Conservation (phyloP, 352 stramenopile species). For the Phytophthora colocasiae region DNA sequence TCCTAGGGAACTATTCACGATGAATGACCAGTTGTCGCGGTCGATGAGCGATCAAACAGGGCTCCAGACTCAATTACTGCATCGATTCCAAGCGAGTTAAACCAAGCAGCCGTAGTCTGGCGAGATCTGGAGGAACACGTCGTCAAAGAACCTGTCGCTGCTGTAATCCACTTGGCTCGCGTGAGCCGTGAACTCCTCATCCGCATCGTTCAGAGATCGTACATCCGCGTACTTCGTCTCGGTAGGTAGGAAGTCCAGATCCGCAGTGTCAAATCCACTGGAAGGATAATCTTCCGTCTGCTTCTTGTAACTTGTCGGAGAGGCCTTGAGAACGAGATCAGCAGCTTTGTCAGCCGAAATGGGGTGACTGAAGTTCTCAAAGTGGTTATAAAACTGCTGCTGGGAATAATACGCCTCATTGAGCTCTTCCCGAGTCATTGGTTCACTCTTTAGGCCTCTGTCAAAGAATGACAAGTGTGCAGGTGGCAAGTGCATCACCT, state of each 20-base stretch:
- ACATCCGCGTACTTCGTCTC: slow-evolving; percentile 67
- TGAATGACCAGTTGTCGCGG: slow-evolving; percentile 18
- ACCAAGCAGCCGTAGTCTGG: slow-evolving; percentile 78
- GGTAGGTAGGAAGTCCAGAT: slow-evolving; percentile 46
- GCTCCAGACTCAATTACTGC: slow-evolving; percentile 7
- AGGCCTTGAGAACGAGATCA: slow-evolving; percentile 24
- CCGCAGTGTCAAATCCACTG: slow-evolving; percentile 30
- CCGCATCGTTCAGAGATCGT: slow-evolving; percentile 51
- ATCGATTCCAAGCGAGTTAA: slow-evolving; percentile 25
- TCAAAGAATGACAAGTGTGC: slow-evolving; percentile 35
- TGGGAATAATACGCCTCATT: slow-evolving; percentile 22
- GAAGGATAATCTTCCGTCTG: slow-evolving; percentile 39
- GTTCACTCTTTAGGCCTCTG: slow-evolving; percentile 8
- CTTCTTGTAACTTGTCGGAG: slow-evolving; percentile 20
- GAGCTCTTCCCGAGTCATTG: slow-evolving; percentile 17
- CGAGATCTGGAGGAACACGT: slow-evolving; percentile 83
- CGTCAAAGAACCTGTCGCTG: slow-evolving; percentile 77
- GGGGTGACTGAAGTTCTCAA: slow-evolving; percentile 21
- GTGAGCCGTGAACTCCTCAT: slow-evolving; percentile 56
- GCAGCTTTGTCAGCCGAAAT: slow-evolving; percentile 21
- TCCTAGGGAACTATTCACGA: slow-evolving; percentile 3
- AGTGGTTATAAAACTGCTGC: slow-evolving; percentile 22
- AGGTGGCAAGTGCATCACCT: slow-evolving; percentile 42
- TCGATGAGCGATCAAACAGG: slow-evolving; percentile 34
- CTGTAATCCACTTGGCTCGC: slow-evolving; percentile 70